Base-by-base conservation (phyloP, 768 basidiomycete species). In the Leccinum uliginosum region DNA sequence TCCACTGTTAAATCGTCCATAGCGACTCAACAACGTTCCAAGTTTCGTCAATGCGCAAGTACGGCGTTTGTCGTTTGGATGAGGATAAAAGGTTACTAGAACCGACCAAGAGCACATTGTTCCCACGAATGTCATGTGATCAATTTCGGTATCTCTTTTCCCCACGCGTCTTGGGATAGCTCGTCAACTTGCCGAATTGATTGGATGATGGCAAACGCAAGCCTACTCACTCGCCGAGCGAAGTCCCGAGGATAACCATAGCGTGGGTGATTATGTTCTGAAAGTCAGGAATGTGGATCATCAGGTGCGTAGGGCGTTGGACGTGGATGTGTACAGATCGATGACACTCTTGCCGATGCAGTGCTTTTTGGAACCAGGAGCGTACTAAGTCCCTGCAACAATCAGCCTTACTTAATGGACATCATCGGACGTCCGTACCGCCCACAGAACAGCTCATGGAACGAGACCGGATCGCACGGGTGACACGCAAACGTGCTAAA, bases 321-420 rank as follows among this genome's bases (percentile, higher is more conserved):
- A 15, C 4, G 29, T 35, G 10, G 21, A 24, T 51, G 14, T 50
- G 50, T 56, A 5, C 47, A 92, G 91, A 44, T 93, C 91, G 15
- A 89, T 83, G 71, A 93, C 85, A 1, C 93, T 94, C 59, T 76
- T 94, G n/a, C 75, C 96, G 60, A 92, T 92, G 0, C 67, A 96
- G 3, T 96, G 95, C 70, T 91, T 96, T 77, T 72, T 97, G 55
- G 94, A 97, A 66, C 93, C 93, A 1, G 91, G 91, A 10, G 75
- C 85, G 1, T 94, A 93, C 71, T 78, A 81, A 75, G 93, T 96
- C 92, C 77, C 75, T 91, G 3, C 82, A 89, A 72, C 83, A 91
- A 62, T 93, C 91, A 81, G 84, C 75, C 2, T 78, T 81, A 3
- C 2, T 78, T 81, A 3, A 89, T 95, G 52, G 74, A 80, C 17